Base-by-base conservation (phyloP, 2,329 filamentous ascomycete genomes). In the Trematosphaeria pertusa region DNA sequence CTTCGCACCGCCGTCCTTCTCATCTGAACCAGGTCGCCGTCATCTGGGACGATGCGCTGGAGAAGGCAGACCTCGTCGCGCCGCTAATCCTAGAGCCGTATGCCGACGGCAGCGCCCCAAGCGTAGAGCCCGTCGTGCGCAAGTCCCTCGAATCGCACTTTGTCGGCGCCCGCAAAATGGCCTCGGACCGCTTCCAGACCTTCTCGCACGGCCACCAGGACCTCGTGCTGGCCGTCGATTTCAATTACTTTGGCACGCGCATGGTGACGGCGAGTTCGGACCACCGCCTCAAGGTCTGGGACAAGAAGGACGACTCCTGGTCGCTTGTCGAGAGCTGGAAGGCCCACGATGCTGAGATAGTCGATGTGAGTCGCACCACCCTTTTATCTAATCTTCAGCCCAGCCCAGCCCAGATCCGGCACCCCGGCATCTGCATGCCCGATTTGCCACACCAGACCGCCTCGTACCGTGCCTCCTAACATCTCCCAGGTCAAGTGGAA, bases 241-340 rank as follows among this genome's bases (percentile, higher is more conserved):
- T 95, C 81, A 97, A 97, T 73, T 87, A 86, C 58, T 96, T 96
- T 71, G 93, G 92, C 60, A 92, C 91, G 62, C 89, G 92, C 59
- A 92, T 93, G 78, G 89, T 92, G 32, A 94, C 91, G 2, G 91
- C 91, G 24, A 94, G 91, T 14, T 89, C 93, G 14, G 93, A 97
- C 71, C 93, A 96, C 71, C 90, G 88, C 70, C 87, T 97, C 64
- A 91, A 92, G 67, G 88, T 97, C 53, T 97, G 93, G 81, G 90
- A 93, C 72, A 82, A 87, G 37, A 87, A 94, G 66, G 86, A 81
- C 47, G 79, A 86, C 57, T 85, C 85, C 32, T 96, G 91, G 90
- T 81, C 84, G 40, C 76, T 94, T 28, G 88, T 86, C 67, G 93
- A 97, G 74, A 91, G 85, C 46, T 97, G 92, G 91, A 85, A 83